Conservation (phyloP, 345 rosid genomes). For the Eucalyptus pauciflora region DNA sequence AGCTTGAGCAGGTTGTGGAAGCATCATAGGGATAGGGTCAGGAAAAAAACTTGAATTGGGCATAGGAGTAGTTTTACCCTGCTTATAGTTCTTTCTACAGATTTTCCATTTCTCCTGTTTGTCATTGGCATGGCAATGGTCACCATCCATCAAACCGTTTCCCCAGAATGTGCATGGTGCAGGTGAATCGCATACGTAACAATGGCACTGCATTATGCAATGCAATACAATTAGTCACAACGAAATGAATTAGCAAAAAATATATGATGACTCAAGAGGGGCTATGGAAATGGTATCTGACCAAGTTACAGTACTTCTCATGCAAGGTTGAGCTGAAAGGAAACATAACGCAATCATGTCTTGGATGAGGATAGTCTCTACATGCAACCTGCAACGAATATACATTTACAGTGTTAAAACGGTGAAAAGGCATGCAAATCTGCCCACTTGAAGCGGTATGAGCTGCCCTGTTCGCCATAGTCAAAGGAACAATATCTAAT, state of each 20-base stretch:
- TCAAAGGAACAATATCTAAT: not conserved
- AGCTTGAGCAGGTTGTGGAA: not conserved
- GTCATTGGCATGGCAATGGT: constrained; percentile 88
- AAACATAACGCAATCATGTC: constrained; percentile 64
- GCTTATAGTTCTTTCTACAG: constrained; percentile 21
- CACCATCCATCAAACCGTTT: constrained; percentile 12
- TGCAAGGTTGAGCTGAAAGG: constrained; percentile 51
- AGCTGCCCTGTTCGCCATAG: not conserved
- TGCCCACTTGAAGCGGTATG: not conserved
- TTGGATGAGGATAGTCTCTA: constrained; percentile 84
- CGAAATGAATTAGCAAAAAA: not conserved
- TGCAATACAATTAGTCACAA: not conserved
- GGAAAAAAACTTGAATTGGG: not conserved
- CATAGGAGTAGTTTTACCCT: constrained; percentile 5
- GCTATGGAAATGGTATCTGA: not conserved
- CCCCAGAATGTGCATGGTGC: constrained; percentile 77
- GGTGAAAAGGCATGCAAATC: not conserved
- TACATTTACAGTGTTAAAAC: not conserved
- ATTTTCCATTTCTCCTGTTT: constrained; percentile 50
- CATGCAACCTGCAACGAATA: constrained; percentile 59
- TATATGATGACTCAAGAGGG: not conserved
- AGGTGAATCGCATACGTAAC: constrained; percentile 74
- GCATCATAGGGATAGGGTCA: not conserved
- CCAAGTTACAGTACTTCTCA: constrained; percentile 52
- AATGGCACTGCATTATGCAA: constrained; percentile 56